Conservation (phyloP, 1,284 basidiomycete genomes). For the Melampsora abietis-canadensis region DNA sequence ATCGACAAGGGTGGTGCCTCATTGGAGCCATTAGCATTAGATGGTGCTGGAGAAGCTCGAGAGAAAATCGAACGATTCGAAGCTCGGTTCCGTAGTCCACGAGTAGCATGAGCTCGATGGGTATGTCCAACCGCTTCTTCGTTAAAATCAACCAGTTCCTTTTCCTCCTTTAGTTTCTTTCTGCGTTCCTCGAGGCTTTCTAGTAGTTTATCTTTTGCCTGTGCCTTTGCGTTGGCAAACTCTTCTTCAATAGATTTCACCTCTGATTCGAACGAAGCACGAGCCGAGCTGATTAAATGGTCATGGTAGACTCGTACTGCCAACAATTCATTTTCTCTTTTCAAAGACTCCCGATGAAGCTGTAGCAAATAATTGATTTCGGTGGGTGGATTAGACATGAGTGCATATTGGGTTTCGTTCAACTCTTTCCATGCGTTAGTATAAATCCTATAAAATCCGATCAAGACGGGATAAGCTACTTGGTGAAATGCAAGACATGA, state of each 20-base stretch:
- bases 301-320: constrained; percentile 56
- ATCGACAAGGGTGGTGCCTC: not conserved
- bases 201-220: constrained; percentile 55
- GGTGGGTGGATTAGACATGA: constrained; percentile 54
- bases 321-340: constrained; percentile 57
- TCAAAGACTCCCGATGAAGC: constrained; percentile 56
- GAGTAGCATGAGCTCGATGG: constrained; percentile 36
- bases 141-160: constrained; percentile 52
- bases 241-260: constrained; percentile 57
- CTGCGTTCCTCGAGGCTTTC: constrained; percentile 58
- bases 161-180: constrained; percentile 57
- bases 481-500: not conserved
- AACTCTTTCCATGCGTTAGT: constrained; percentile 46
- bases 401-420: constrained; percentile 47
- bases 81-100: constrained; percentile 35
- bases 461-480: constrained; percentile 26
- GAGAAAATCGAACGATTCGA: constrained; percentile 36
- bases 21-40: not conserved
- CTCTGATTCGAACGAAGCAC: constrained; percentile 56
- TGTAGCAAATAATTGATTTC: constrained; percentile 56
- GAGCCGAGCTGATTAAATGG: constrained; percentile 53
- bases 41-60: constrained; percentile 23
- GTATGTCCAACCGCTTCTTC: constrained; percentile 37
- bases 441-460: constrained; percentile 45
- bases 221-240: constrained; percentile 55